Evolutionary conservation across 495 filamentous ascomycete genomes (phyloP), one percentile per base, ranked within the genome.

Genomic region (Geoglossum glabrum): DNA sequence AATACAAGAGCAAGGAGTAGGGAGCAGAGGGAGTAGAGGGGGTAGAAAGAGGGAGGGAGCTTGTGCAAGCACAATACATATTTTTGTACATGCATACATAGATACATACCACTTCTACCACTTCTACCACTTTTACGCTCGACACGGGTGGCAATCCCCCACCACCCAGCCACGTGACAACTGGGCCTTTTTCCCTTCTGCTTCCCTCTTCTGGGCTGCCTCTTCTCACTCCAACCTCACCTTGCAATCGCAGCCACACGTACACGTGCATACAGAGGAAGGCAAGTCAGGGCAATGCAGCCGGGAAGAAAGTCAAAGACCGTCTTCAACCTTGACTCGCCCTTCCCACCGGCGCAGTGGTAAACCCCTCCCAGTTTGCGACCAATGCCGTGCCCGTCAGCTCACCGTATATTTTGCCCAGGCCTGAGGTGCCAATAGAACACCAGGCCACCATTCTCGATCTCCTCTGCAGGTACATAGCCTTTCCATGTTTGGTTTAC

Each of bases 361-460:
- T 71, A 46, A 23, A 65, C 28, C 28, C 46, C 1, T 40, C 15
- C 17, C 2, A 15, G 9, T 1, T 31, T 30, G 38, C 25, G 36
- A 5, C 36, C 19, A n/a, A 33, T 51, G 3, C 19, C 31, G 11
- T 7, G 40, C n/a, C 28, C 10, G 17, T 50, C 19, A 27, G 21
- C 31, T 52, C 33, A 50, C 34, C 25, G n/a, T 13, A 4, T 34
- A 34, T 19, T 26, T 30, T 28, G 30, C 46, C 15, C 56, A 80
- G 77, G 77, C 78, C 78, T 11, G 60, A 68, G 38, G 71, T 77
- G 19, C 64, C 64, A 13, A 65, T 67, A 11, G 64, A 74, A 17
- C 66, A 78, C 47, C 76, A 80, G 63, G 72, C 77, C 33, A 71
- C 71, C 9, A 76, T 79, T 55, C 61, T 79, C 21, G 74, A 79